Base-by-base conservation (phyloP, 1,139 yeast genomes). In the Sugiyamaella japonica region DNA sequence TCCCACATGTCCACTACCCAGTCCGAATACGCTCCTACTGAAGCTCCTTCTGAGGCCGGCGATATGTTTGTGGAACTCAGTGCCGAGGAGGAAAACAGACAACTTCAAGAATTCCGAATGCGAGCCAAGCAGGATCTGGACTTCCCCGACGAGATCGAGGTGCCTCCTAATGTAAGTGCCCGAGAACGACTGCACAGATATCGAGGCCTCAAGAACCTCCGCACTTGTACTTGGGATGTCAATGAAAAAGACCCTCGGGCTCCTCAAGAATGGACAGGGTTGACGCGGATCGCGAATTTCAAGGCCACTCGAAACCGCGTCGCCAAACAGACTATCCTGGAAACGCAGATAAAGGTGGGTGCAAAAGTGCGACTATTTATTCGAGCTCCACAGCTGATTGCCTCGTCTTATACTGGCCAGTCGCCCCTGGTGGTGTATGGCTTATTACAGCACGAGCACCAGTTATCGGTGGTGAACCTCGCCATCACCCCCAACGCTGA, bases 131-230 rank as follows among this genome's bases (percentile, higher is more conserved):
- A 90, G 50, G 97, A 93, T 68, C 78, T 84, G 44, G 97, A 93
- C 64, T 93, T 90, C 76, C 98, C 99, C 0, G 99, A 95, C 72
- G 99, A 95, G 72, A 73, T 91, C 54, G 98, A 95, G 70, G 74
- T 93, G 48, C 81, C 79, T 53, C 97, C 98, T 31, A 67, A 73
- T 4, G 90, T 81, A 62, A 79, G 86, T 9, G 99, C 89, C 12
- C 81, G 80, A 63, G 90, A 89, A 61, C 80, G 89, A 59, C 76
- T 93, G 56, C 72, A 77, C 36, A 80, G 89, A 56, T 93, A 89
- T 71, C 80, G 98, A 70, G 98, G 98, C 56, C 80, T 91, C 59
- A 89, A 89, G 70, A 87, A 88, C 45, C 73, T 95, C 59, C 84
- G 86, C 49, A 84, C 85, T 59, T 84, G 95, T 63, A 79, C 81